Conservation (phyloP, 1,284 basidiomycete species). For the Quambalaria eucalypti region DNA sequence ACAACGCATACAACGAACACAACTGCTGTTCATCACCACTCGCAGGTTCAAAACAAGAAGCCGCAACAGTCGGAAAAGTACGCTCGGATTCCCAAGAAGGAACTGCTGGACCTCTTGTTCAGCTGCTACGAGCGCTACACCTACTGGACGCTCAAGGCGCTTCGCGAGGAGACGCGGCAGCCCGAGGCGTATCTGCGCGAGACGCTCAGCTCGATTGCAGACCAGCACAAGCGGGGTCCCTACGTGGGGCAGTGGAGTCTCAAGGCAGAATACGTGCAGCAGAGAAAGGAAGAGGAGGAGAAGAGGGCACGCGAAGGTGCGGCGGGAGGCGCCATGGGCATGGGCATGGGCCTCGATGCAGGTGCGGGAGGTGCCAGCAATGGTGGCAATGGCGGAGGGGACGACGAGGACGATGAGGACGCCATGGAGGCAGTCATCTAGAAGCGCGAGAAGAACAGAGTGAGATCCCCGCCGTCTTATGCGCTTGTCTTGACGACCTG, state of each 20-base stretch:
- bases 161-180: slow-evolving; percentile 75
- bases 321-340: neutral
- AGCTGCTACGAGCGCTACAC: slow-evolving; percentile 66
- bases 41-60: slow-evolving; percentile 11
- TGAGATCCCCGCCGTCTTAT: neutral
- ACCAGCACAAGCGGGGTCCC: slow-evolving; percentile 67
- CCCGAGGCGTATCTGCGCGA: slow-evolving; percentile 86
- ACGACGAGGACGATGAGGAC: neutral
- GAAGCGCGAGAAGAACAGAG: neutral
- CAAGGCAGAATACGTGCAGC: slow-evolving; percentile 31
- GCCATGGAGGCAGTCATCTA: neutral
- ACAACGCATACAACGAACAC: no score
- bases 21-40: neutral
- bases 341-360: no score
- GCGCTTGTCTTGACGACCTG: no score
- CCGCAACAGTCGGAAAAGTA: slow-evolving; percentile 56
- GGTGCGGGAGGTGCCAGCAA: neutral
- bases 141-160: slow-evolving; percentile 71
- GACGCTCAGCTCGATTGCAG: slow-evolving; percentile 70
- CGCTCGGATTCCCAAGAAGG: slow-evolving; percentile 78
- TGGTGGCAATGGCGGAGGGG: neutral
- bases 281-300: neutral
- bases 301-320: neutral
- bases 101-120: slow-evolving; percentile 79
- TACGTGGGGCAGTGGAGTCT: slow-evolving; percentile 51